These are phyloP conservation scores for Colletotrichum eleusines DNA, from an alignment of 2,329 filamentous ascomycete species.

Conservation along the genomic window DNA sequence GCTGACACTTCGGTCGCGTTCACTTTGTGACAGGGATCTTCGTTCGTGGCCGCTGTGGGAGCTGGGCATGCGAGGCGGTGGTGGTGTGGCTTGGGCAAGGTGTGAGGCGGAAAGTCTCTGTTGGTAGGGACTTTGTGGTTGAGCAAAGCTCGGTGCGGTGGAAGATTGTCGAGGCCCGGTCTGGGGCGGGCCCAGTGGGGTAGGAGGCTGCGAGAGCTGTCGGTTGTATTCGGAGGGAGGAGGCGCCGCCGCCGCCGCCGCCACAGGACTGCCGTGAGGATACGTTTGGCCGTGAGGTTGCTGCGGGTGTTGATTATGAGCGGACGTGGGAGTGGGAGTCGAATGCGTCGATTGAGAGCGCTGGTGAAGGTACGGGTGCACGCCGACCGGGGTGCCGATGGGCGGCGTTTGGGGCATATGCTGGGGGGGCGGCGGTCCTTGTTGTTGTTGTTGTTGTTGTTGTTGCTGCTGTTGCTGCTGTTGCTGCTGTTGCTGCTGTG, in stretches of 20 bases:
- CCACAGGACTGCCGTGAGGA: slow-evolving; percentile 65
- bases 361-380: slow-evolving; percentile 54
- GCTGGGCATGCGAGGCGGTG: slow-evolving; percentile 53
- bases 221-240: slow-evolving; percentile 59
- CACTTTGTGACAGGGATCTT: slow-evolving; percentile 67
- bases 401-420: slow-evolving; percentile 59
- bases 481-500: slow-evolving; percentile 50
- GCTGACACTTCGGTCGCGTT: slow-evolving; percentile 78
- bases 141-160: slow-evolving; percentile 57
- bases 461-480: slow-evolving; percentile 12
- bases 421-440: slow-evolving; percentile 47
- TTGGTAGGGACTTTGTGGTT: slow-evolving; percentile 72
- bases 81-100: slow-evolving; percentile 45
- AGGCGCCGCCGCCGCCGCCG: slow-evolving; percentile 59
- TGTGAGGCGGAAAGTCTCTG: slow-evolving; percentile 57
- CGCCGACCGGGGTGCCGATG: slow-evolving; percentile 55
- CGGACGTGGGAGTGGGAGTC: slow-evolving; percentile 71
- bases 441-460: slow-evolving; percentile 49
- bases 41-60: slow-evolving; percentile 61
- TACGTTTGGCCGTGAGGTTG: slow-evolving; percentile 65
- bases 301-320: slow-evolving; percentile 70
- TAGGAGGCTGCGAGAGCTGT: slow-evolving; percentile 66
- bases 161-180: slow-evolving; percentile 57
- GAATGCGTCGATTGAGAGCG: slow-evolving; percentile 71
- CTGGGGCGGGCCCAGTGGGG: slow-evolving; percentile 65